Conservation (phyloP, 352 stramenopile species). For the Pythium scleroteichum region DNA sequence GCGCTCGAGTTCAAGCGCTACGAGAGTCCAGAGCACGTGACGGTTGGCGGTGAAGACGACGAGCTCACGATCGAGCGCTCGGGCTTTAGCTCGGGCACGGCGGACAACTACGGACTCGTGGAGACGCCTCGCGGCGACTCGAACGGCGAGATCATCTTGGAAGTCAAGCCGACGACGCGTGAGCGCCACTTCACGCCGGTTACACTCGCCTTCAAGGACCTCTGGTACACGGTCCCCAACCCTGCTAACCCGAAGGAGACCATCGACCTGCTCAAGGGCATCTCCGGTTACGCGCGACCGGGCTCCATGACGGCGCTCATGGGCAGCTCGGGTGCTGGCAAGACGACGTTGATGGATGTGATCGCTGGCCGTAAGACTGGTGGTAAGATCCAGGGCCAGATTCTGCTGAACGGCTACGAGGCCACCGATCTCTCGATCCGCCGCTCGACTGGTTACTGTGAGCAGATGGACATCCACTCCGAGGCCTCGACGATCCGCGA, state of each 20-base stretch:
- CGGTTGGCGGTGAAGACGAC: neutral
- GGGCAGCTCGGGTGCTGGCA: slow-evolving; percentile 77
- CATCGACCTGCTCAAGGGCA: slow-evolving; percentile 54
- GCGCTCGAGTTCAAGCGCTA: slow-evolving; percentile 32
- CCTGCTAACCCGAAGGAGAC: slow-evolving; percentile 27
- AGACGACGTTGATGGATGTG: slow-evolving; percentile 95
- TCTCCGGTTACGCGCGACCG: slow-evolving; percentile 50
- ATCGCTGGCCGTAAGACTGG: slow-evolving; percentile 91
- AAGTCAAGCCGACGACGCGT: neutral
- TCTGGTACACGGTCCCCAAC: slow-evolving; percentile 43
- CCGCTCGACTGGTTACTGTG: slow-evolving; percentile 43
- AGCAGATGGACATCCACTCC: slow-evolving; percentile 88
- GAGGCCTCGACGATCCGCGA: slow-evolving; percentile 90
- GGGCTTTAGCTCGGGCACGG: neutral
- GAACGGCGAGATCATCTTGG: neutral
- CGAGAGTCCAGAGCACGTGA: slow-evolving; percentile 1
- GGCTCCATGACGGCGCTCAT: slow-evolving; percentile 65
- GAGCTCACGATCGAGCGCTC: slow-evolving; percentile 1
- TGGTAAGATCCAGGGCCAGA: slow-evolving; percentile 82
- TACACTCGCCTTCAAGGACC: slow-evolving; percentile 42
- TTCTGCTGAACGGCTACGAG: slow-evolving; percentile 90
- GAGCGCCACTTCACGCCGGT: slow-evolving; percentile 19
- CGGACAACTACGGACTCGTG: neutral
- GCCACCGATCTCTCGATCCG: slow-evolving; percentile 48
- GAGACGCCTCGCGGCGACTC: neutral